Conservation (phyloP, 2,329 filamentous ascomycete species). For the Pseudocercospora macadamiae region DNA sequence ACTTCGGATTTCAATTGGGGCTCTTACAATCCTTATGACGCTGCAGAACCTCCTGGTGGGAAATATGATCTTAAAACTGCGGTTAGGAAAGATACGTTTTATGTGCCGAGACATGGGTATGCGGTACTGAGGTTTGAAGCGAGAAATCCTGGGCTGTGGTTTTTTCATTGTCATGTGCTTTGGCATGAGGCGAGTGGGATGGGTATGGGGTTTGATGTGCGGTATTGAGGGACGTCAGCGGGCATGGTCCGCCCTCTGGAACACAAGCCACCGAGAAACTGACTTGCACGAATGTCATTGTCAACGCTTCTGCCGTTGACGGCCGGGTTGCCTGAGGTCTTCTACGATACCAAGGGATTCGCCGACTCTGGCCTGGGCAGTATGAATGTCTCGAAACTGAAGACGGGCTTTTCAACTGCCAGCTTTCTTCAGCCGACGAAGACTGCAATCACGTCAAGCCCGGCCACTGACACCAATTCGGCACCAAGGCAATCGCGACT, state of each 20-base stretch:
- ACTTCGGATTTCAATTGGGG: constrained; percentile 29
- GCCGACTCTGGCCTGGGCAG: constrained; percentile 33
- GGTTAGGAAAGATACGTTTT: constrained; percentile 41
- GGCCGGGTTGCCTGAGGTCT: constrained; percentile 41
- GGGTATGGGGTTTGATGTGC: constrained; percentile 29
- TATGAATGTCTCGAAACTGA: background rate
- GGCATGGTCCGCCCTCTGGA: constrained; percentile 34
- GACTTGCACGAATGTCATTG: constrained; percentile 36
- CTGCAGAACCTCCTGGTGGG: constrained; percentile 29
- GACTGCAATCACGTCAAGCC: background rate
- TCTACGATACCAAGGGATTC: constrained; percentile 34
- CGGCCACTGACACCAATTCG: background rate
- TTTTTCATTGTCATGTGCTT: constrained; percentile 45
- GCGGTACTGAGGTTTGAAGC: constrained; percentile 41
- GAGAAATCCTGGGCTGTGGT: constrained; percentile 44
- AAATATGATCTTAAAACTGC: constrained; percentile 24
- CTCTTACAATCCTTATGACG: constrained; percentile 29
- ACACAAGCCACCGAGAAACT: constrained; percentile 40
- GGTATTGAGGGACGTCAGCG: constrained; percentile 29
- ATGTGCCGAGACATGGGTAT: constrained; percentile 42
- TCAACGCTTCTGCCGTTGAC: constrained; percentile 35
- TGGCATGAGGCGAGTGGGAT: constrained; percentile 34
- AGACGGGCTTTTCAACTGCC: background rate
- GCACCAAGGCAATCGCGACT: background rate
- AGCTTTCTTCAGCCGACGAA: background rate